Conservation (phyloP, 2,329 filamentous ascomycete genomes). For the Colletotrichum cuscutae region DNA sequence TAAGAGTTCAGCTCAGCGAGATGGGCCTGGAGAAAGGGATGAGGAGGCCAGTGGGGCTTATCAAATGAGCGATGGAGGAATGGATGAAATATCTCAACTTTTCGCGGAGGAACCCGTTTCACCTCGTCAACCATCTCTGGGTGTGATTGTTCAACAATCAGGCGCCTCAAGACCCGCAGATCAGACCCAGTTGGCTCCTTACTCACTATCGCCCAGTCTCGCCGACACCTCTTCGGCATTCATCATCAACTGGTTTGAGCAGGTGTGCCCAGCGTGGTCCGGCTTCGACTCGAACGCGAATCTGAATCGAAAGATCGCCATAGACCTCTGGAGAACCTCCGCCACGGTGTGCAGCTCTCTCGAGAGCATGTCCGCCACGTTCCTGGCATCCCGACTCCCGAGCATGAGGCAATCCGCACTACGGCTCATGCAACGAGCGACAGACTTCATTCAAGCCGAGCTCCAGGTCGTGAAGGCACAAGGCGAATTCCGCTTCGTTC, state of each 20-base stretch:
- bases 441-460: conserved; percentile 47
- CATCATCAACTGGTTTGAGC: conserved; percentile 51
- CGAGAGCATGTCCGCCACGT: conserved; percentile 54
- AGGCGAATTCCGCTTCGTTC: conserved; percentile 39
- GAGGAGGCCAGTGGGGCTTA: not conserved
- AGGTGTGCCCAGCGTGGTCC: conserved; percentile 53
- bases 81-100: not conserved
- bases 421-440: conserved; percentile 47
- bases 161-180: not conserved
- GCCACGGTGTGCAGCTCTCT: conserved; percentile 50
- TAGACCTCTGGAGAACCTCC: conserved; percentile 48
- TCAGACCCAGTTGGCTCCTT: conserved; percentile 23
- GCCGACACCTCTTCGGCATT: conserved; percentile 45
- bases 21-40: not conserved
- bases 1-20: not conserved
- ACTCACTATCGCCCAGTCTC: conserved; percentile 34
- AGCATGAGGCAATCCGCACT: conserved; percentile 48
- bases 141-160: not conserved
- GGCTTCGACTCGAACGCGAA: conserved; percentile 52
- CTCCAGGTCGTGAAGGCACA: conserved; percentile 41
- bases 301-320: conserved; percentile 50
- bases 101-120: not conserved
- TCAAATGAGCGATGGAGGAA: not conserved
- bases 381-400: conserved; percentile 46
- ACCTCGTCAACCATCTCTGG: not conserved